Percentiles rank a stretch among this genome's conserved stretches.
phyloP scores from a whole-genome alignment of 306 rosid species.

The Cucumis melo region DNA sequence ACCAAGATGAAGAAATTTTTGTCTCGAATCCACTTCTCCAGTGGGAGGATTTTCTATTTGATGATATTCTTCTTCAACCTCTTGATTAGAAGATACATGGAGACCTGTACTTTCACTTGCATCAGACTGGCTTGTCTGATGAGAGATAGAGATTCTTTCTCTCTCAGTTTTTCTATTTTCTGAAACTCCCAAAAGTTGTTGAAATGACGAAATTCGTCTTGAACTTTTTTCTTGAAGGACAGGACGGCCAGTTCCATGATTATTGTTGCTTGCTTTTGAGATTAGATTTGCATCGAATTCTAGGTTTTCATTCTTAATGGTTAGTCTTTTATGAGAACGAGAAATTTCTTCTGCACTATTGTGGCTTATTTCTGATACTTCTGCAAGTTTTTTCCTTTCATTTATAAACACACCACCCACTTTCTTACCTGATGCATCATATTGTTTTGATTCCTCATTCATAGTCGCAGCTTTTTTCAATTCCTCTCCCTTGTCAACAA shows the following conservation, averaged over 20 bases:
- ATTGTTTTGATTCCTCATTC: constrained; percentile 25
- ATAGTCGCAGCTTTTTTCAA: constrained; percentile 19
- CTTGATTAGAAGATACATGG: constrained; percentile 24
- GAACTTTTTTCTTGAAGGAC: constrained; percentile 16
- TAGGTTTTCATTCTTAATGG: constrained; percentile 26
- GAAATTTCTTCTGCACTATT: constrained; percentile 21
- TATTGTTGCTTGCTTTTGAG: constrained; percentile 22
- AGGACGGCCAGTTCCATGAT: constrained; percentile 12
- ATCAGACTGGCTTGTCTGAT: constrained; percentile 16
- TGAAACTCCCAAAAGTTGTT: constrained; percentile 21
- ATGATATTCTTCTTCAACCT: constrained; percentile 22
- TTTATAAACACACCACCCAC: constrained; percentile 18
- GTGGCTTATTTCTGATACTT: constrained; percentile 17
- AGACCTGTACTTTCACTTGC: constrained; percentile 21
- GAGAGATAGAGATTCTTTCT: constrained; percentile 28
- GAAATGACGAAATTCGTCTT: constrained; percentile 15
- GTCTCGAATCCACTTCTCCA: constrained; percentile 20
- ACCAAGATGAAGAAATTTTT: constrained; percentile 34
- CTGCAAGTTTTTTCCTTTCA: constrained; percentile 21
- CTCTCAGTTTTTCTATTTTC: constrained; percentile 26
- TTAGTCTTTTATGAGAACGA: constrained; percentile 14
- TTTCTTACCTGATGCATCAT: constrained; percentile 24
- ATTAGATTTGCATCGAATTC: constrained; percentile 19
- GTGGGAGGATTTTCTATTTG: constrained; percentile 22
- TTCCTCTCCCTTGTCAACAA: constrained; percentile 24